phyloP scores from a whole-genome alignment of 176 grass and related monocot species.

The Raddia guianensis region DNA sequence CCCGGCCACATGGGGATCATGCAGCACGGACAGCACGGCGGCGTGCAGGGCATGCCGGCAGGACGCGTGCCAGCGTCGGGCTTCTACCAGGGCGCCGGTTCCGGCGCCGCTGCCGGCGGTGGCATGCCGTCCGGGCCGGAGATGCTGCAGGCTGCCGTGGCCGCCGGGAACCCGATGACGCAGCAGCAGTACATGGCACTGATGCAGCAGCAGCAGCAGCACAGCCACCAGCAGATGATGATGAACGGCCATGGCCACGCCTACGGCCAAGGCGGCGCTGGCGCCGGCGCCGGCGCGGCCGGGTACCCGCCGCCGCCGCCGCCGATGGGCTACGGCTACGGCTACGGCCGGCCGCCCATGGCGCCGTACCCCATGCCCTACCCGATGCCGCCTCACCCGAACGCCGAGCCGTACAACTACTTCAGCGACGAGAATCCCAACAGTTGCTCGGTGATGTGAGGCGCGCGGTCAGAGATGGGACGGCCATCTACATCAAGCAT shows the following conservation, averaged over 20 bases:
- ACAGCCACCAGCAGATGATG: slow-evolving; percentile 53
- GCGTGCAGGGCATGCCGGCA: slow-evolving; percentile 41
- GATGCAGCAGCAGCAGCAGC: slow-evolving; percentile 54
- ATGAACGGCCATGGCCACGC: slow-evolving; percentile 42
- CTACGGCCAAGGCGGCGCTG: slow-evolving; percentile 9
- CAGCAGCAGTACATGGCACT: slow-evolving; percentile 57
- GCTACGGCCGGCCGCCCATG: slow-evolving; percentile 46
- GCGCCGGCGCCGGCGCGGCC: background rate
- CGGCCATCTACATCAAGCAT: too few species aligned
- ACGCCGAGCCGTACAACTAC: slow-evolving; percentile 50
- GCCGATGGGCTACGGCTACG: slow-evolving; percentile 72
- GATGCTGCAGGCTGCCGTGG: slow-evolving; percentile 60
- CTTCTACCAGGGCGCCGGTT: slow-evolving; percentile 26
- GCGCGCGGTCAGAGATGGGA: too few species aligned
- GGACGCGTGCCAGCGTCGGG: slow-evolving; percentile 32
- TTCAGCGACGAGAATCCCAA: slow-evolving; percentile 77
- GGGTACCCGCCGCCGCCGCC: slow-evolving; percentile 70
- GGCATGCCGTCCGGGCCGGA: slow-evolving; percentile 41
- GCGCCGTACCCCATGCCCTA: slow-evolving; percentile 43
- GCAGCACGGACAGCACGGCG: slow-evolving; percentile 38
- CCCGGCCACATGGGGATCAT: slow-evolving; percentile 39
- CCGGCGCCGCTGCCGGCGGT: background rate
- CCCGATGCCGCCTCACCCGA: slow-evolving; percentile 47
- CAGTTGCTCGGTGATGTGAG: slow-evolving; percentile 76
- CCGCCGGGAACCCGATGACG: slow-evolving; percentile 45